Base-by-base conservation (phyloP, 495 filamentous ascomycete species). In the Stereocaulon alpinum region DNA sequence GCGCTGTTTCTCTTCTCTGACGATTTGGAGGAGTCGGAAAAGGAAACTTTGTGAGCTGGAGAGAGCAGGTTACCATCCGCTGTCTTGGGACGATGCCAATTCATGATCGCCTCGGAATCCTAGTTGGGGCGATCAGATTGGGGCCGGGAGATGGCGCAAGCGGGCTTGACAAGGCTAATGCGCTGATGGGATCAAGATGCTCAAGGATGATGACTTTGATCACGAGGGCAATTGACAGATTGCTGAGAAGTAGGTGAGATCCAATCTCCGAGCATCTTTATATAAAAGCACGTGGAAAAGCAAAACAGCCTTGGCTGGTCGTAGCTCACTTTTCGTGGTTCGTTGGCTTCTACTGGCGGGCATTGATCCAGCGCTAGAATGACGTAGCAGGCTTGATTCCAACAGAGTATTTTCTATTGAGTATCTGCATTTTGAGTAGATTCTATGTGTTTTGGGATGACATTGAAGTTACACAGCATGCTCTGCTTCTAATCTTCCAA, bases 11-110 rank as follows among this genome's bases (percentile, higher is more conserved):
- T 37, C 53, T 65, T 63, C 24, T 62, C 30, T 40, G 62, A 62
- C 17, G 56, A 60, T 51, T 64, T 64, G 59, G 65, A 67, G 1
- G 65, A 67, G 55, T 63, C 58, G 56, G 63, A 65, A 54, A 67
- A 67, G 58, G 63, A 65, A 42, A 67, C 65, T 51, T 67, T 67
- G 54, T 63, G 65, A 43, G 42, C 59, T 56, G 60, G 54, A 48
- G 53, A 57, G 7, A 62, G 56, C 4, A 52, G 48, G 58, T 61
- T 63, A 47, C 58, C 53, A 49, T 66, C 65, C 29, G 63, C 42
- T 15, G 60, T 60, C 40, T 59, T 61, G 2, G 55, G 59, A 32
- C 63, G 55, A 42, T 63, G 65, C 32, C 44, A 63, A 17, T 52
- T 52, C 49, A 52, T 52, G 48, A 51, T 51, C 48, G 48, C 48